A percentile compares a stretch with the other conserved stretches of the same genome.
Conservation (phyloP, 2,329 filamentous ascomycete species). For the Lecanoromycetidae sp. region DNA sequence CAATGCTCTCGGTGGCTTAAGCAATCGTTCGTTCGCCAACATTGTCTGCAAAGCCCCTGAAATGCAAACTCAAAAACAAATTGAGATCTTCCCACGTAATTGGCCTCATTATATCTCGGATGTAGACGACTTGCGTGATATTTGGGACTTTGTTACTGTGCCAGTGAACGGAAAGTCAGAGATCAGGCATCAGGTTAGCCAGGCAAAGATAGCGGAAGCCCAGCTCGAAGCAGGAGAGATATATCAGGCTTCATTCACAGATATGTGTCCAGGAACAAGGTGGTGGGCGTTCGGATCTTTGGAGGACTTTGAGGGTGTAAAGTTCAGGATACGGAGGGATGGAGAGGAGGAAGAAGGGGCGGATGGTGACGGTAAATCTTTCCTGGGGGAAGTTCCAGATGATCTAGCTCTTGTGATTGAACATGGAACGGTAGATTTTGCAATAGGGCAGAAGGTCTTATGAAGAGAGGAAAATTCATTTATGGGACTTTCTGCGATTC, state of each 20-base stretch:
- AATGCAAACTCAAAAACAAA: neutral
- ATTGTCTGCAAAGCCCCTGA: neutral
- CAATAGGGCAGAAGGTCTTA: neutral
- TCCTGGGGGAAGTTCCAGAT: neutral
- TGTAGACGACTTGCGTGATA: neutral
- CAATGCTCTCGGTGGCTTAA: neutral
- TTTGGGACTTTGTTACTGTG: neutral
- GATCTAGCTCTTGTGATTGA: neutral
- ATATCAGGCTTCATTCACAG: neutral
- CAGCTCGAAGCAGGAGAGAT: neutral
- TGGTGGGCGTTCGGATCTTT: neutral
- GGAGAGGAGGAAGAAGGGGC: neutral
- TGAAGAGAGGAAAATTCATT: too few relatives aligned
- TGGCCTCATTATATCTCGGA: neutral
- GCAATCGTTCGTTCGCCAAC: neutral
- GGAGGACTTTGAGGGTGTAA: neutral
- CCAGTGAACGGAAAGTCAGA: neutral
- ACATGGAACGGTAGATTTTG: neutral
- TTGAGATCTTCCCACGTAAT: neutral
- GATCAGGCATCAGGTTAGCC: neutral
- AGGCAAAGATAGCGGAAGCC: neutral
- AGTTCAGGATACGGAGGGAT: neutral
- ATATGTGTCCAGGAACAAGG: neutral
- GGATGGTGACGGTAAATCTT: neutral
- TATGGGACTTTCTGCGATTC: too few relatives aligned